Conservation (phyloP, 495 filamentous ascomycete species). For the Aspergillus sparsus region DNA sequence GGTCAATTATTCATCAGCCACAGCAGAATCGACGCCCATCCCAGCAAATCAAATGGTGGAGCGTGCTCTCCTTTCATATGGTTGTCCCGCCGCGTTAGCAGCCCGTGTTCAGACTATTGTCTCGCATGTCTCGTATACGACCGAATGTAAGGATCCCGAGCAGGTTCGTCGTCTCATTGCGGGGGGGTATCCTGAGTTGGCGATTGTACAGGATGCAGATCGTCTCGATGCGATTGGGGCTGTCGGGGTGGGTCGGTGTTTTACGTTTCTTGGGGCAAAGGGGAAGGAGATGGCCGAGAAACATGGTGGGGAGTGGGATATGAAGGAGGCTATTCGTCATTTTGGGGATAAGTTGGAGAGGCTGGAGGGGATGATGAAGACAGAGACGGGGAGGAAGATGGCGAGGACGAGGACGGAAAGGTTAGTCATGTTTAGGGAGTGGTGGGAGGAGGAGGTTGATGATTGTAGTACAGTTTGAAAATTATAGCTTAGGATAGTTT, state of each 20-base stretch:
- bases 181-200: constrained; percentile 66
- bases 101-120: constrained; percentile 66
- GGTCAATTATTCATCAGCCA: not conserved
- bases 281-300: constrained; percentile 31
- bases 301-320: constrained; percentile 41
- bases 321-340: constrained; percentile 69
- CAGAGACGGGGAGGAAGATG: constrained; percentile 65
- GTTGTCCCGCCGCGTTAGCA: constrained; percentile 57
- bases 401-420: constrained; percentile 65
- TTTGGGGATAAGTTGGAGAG: constrained; percentile 77
- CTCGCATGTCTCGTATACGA: constrained; percentile 73
- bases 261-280: constrained; percentile 73
- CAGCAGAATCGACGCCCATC: constrained; percentile 21
- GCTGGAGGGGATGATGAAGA: constrained; percentile 76
- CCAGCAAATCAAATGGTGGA: constrained; percentile 56
- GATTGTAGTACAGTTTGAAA: constrained; percentile 5
- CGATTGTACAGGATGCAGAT: constrained; percentile 88
- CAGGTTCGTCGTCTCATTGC: constrained; percentile 53
- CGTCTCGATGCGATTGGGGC: constrained; percentile 86
- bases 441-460: constrained; percentile 71
- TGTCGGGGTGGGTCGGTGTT: constrained; percentile 75
- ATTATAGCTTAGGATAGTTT: not conserved
- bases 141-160: constrained; percentile 62
- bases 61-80: constrained; percentile 57
- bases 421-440: constrained; percentile 61